Base-by-base conservation (phyloP, 768 basidiomycete species). In the Mycena capillaripes region DNA sequence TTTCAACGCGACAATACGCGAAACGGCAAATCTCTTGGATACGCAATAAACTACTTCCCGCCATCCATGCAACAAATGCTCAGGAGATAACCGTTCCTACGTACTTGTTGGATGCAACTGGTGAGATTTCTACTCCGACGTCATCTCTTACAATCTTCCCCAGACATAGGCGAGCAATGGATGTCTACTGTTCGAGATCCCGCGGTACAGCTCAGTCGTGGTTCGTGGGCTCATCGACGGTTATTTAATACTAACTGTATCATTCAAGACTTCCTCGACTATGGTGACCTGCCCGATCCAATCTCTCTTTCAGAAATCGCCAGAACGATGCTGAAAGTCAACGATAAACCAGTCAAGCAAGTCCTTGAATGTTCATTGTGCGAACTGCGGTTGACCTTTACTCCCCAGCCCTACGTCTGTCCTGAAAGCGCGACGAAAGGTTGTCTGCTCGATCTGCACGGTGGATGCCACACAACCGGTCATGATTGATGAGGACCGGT, bases 11-110 rank as follows among this genome's bases (percentile, higher is more conserved):
- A 25, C 93, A 96, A 81, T 99, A 99, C 79, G 95, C 98, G 0
- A 95, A 94, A 78, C 86, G 92, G 44, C 98, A 99, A 80, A 86
- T 97, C 48, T 91, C 92, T 40, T 99, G 98, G 98, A 92, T 99
- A 56, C 87, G 90, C 44, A 95, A 95, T 79, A 97, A 98, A 81
- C 82, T 99, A 17, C 80, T 98, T 40, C 97, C 97, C 3, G 91
- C 89, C 4, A 82, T 93, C 17, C 78, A 86, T 38, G 83, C 86
- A 14, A 86, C 89, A 11, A 89, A 90, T 66, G 74, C 77, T 12
- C 75, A 83, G 23, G 82, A 80, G 11, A 69, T 69, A 58, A 70
- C 50, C 38, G 81, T 85, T 76, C 71, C 85, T 78, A 74, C 83
- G 77, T 82, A 93, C 79, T 79, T 95, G 36, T 83, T 93, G 32